A percentile compares a stretch with the other conserved stretches of the same genome.
phyloP scores from a whole-genome alignment of 805 yeast genomes.

The Suhomyces sp. region DNA sequence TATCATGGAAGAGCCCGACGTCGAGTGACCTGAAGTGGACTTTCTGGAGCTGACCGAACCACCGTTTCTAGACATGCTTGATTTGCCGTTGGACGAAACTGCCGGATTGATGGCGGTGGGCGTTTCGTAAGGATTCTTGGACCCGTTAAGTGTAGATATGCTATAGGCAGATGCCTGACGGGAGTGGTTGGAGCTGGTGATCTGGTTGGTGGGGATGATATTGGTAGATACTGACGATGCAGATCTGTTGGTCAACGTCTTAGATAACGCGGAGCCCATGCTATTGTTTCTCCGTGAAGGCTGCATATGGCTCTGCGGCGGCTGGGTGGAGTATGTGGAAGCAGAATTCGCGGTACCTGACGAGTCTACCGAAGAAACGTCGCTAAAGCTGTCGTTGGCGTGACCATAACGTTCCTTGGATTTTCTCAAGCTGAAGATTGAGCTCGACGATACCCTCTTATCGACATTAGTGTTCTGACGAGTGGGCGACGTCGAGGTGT shows the following conservation, averaged over 20 bases:
- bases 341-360: constrained; percentile 12
- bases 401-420: constrained; percentile 15
- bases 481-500: constrained; percentile 9
- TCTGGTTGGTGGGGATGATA: constrained; percentile 30
- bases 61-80: constrained; percentile 10
- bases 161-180: constrained; percentile 42
- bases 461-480: constrained; percentile 3
- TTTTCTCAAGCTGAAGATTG: constrained; percentile 38
- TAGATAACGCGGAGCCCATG: constrained; percentile 12
- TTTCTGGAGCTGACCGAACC: constrained; percentile 3
- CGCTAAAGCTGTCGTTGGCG: constrained; percentile 22
- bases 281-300: constrained; percentile 11
- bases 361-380: constrained; percentile 31
- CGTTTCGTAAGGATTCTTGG: constrained; percentile 27
- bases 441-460: constrained; percentile 31
- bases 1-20: constrained; percentile 11
- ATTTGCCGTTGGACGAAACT: constrained; percentile 10
- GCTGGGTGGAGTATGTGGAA: constrained; percentile 3
- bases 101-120: constrained; percentile 13
- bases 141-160: constrained; percentile 22
- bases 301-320: background rate
- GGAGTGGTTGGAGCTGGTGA: constrained; percentile 32
- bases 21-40: constrained; percentile 16
- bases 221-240: constrained; percentile 13
- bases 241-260: constrained; percentile 14